Base-by-base conservation (phyloP, 2,329 filamentous ascomycete species). In the Exophiala sideris region DNA sequence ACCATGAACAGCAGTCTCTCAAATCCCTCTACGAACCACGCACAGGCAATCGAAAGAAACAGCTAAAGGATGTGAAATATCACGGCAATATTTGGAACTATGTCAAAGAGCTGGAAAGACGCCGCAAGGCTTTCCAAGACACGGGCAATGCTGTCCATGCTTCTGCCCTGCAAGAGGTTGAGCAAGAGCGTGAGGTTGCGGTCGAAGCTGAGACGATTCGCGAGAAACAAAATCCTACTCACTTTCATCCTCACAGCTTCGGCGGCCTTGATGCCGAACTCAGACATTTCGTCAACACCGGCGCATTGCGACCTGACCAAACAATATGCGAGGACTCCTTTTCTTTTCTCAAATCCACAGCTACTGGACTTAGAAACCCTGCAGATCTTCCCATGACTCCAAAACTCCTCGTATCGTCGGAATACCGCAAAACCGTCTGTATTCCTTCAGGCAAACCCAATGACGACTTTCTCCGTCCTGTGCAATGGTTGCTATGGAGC, bases 101-200 rank as follows among this genome's bases (percentile, higher is more conserved):
- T 20, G 20, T 50, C 39, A 51, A 44, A 16, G 34, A 44, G 67
- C 68, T 48, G 55, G 64, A 5, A 65, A 66, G 4, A 52, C 40
- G 42, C 16, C 18, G 42, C 9, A 65, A 49, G 50, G 54, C 50
- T 5, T 58, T 60, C 35, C 40, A 51, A 41, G 54, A 58, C n/a
- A 55, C 54, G 61, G 24, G 42, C 21, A 46, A 75, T 75, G 50
- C 48, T 41, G 11, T 40, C 59, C 5, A 72, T 69, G 34, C 77
- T 73, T 57, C 45, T 49, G 1, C 65, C 73, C 10, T 75, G 77
- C 53, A 66, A 63, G 1, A 81, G 3, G 84, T 88, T 60, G 86
- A 89, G 52, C 83, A 89, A 59, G 86, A 89, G 63, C 75, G 85
- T 0, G 86, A 58, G 39, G 71, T 89, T 0, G 75, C 81, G 0